A percentile compares a stretch with the other conserved stretches of the same genome.
Evolutionary conservation across 306 rosid genomes (phyloP).

Genomic region (Castanopsis chinensis): DNA sequence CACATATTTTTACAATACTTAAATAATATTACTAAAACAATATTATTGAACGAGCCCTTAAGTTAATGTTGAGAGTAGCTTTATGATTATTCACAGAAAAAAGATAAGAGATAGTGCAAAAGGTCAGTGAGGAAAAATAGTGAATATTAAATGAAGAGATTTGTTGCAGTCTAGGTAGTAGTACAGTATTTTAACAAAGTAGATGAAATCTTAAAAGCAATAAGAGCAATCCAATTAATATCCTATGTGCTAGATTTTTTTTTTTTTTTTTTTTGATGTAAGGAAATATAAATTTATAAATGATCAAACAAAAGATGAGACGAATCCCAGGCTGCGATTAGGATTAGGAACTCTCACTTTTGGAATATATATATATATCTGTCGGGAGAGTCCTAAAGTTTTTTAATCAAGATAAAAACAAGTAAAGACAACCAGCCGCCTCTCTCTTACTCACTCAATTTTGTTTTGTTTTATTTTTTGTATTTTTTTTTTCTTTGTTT

Average conservation of each 20-base stretch:
- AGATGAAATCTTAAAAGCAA: not conserved
- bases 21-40: no score
- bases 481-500: not conserved
- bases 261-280: not conserved
- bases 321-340: not conserved
- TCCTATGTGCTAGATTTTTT: not conserved
- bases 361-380: conserved; percentile 1
- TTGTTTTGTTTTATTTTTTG: not conserved
- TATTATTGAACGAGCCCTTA: no score
- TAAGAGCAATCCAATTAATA: not conserved
- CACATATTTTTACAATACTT: no score
- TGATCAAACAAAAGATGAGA: not conserved
- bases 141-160: no score
- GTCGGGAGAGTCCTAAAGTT: conserved; percentile 10
- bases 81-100: no score
- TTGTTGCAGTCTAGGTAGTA: no score
- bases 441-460: not conserved
- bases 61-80: no score
- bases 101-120: no score
- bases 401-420: not conserved
- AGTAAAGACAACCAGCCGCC: conserved; percentile 28
- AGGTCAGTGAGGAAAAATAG: no score
- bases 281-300: not conserved
- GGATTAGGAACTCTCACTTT: not conserved
- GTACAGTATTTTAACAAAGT: not conserved